A percentile compares a stretch with the other conserved stretches of the same genome.
Conservation (phyloP, 108 stramenopile species). For the Bacterosira constricta region DNA sequence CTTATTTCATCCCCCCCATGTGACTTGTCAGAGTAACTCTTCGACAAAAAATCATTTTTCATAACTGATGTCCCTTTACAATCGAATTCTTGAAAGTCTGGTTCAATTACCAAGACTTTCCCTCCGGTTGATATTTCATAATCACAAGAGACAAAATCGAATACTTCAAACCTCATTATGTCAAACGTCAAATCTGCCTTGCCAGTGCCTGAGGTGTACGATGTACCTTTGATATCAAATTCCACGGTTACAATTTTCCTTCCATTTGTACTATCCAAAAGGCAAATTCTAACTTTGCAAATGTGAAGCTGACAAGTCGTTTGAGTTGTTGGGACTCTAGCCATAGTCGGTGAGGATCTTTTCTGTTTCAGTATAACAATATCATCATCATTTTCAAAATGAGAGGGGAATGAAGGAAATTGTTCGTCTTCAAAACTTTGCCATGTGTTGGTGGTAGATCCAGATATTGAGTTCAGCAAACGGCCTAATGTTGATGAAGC, state of each 20-base stretch:
- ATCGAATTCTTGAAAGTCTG: conserved; percentile 1
- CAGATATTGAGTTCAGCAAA: conserved; percentile 21
- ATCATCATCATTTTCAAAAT: background rate
- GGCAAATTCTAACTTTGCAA: conserved; percentile 12
- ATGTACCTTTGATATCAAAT: conserved; percentile 39
- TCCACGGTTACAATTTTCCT: conserved; percentile 40
- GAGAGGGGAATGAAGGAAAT: background rate
- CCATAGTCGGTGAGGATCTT: background rate
- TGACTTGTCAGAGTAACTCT: background rate
- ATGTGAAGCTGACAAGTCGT: conserved; percentile 12
- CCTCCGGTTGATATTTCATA: background rate
- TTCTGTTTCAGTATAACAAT: background rate
- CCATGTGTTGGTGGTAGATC: conserved; percentile 16
- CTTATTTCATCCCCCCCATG: conserved; percentile 22
- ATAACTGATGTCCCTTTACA: background rate
- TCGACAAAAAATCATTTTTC: background rate
- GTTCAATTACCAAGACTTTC: conserved; percentile 39
- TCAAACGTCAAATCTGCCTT: conserved; percentile 68
- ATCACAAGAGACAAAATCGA: conserved; percentile 30
- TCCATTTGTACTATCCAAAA: conserved; percentile 6
- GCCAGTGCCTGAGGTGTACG: conserved; percentile 57
- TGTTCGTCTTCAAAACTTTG: conserved; percentile 7
- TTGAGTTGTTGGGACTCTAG: background rate
- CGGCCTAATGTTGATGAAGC: conserved; percentile 21
- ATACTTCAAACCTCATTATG: conserved; percentile 57